Evolutionary conservation across 495 filamentous ascomycete genomes (phyloP).

Genomic region (Lophium mytilinum): DNA sequence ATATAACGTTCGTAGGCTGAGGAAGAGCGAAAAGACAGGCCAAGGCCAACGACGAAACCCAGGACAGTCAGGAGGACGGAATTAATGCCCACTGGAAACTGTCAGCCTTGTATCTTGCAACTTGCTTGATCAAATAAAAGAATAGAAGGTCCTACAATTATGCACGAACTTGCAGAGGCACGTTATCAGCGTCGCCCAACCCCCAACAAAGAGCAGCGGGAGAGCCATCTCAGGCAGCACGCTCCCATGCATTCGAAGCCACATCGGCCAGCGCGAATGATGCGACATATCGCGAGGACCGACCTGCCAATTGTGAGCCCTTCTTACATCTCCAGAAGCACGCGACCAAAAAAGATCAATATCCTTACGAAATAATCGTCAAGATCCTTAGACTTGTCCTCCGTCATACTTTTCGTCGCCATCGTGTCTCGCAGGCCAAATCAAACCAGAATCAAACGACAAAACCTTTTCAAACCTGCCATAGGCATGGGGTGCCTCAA

Average conservation of each 20-base stretch:
- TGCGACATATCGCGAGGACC: constrained; percentile 20
- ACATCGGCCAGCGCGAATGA: constrained; percentile 24
- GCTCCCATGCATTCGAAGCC: constrained; percentile 22
- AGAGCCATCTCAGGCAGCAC: constrained; percentile 44
- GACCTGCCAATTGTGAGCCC: constrained; percentile 3
- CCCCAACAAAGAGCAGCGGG: constrained; percentile 56
- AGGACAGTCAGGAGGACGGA: constrained; percentile 71
- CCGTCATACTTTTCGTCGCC: too few relatives aligned
- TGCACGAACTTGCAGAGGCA: constrained; percentile 48
- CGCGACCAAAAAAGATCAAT: not conserved
- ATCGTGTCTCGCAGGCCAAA: too few relatives aligned
- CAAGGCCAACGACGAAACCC: constrained; percentile 82
- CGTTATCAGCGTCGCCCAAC: constrained; percentile 65
- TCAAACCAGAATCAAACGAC: too few relatives aligned
- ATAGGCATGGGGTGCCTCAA: too few relatives aligned
- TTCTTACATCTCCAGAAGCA: not conserved
- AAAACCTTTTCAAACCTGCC: too few relatives aligned
- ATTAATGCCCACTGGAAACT: constrained; percentile 48
- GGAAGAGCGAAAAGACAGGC: constrained; percentile 73
- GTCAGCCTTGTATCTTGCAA: too few relatives aligned
- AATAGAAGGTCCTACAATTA: constrained; percentile 33
- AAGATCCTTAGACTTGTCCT: not conserved
- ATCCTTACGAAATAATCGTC: constrained; percentile 11
- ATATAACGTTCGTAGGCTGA: constrained; percentile 76
- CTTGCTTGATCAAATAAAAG: too few relatives aligned